Evolutionary conservation across 768 basidiomycete genomes (phyloP), one percentile per base, ranked within the genome.

Genomic region (Hericium coralloides): DNA sequence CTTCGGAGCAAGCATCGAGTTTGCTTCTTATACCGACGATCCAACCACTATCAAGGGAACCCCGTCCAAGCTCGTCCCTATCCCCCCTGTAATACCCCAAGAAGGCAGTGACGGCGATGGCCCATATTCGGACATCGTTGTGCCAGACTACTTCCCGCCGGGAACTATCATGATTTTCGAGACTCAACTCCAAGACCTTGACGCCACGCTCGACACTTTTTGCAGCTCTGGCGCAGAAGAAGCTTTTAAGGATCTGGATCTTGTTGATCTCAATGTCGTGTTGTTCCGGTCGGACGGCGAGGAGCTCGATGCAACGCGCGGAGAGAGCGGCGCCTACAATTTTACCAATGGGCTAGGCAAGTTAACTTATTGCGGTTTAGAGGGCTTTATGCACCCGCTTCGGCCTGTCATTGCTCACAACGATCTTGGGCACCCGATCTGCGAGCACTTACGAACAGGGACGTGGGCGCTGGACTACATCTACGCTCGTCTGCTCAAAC

Each of bases 351-450:
- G 78, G 22, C 65, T 81, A 22, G 92, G 89, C 0, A 79, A 80
- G 58, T 74, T 94, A 69, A 83, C 81, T 12, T 99, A 98, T 70
- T 98, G 95, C 65, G 97, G 97, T 17, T 69, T 98, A 52, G 92
- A 98, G 66, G 97, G 97, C 1, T 99, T 95, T 93, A 98, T 99
- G 93, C 81, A 86, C 63, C 85, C 85, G 0, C 74, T 98, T 55
- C 79, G 83, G 39, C 82, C 83, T 62, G 83, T 98, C 68, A 94
- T 94, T 83, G 77, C 78, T 61, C 80, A 84, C 65, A 98, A 98
- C 69, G 94, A 99, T 67, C 79, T 98, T 3, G 97, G 97, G 0
- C 94, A 98, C 69, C 80, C 92, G 1, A 76, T 99, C 4, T 95
- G 92, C 64, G 85, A 75, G 3, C 92, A 98, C 70, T 70, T 98